Conservation (phyloP, 129 eudicot genomes). For the Arctium minus region DNA sequence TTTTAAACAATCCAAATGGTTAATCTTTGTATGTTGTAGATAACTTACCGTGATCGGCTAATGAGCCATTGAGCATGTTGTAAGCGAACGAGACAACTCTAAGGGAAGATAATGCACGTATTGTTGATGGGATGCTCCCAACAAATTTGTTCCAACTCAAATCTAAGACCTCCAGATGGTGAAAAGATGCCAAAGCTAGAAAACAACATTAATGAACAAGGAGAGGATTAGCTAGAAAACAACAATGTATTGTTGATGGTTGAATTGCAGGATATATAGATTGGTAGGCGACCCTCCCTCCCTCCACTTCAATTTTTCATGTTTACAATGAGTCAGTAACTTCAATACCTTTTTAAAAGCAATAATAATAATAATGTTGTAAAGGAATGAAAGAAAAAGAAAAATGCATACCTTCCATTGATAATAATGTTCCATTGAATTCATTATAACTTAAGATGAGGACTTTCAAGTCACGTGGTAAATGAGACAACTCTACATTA, state of each 20-base stretch:
- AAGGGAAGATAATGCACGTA: slow-evolving; percentile 9
- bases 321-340: too few species aligned
- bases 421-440: neutral
- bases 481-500: neutral
- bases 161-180: slow-evolving; percentile 17
- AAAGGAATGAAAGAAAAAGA: neutral
- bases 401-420: neutral
- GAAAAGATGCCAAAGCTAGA: neutral
- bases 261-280: too few species aligned
- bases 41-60: neutral
- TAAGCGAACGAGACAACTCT: neutral
- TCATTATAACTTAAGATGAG: neutral
- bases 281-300: too few species aligned
- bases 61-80: slow-evolving; percentile 2
- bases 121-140: slow-evolving; percentile 20
- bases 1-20: neutral
- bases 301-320: too few species aligned
- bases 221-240: neutral
- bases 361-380: neutral
- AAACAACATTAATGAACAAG: neutral
- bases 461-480: neutral
- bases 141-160: neutral
- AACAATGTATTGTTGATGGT: neutral
- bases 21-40: neutral
- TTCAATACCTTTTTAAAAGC: neutral